Evolutionary conservation across 1,139 yeast genomes (phyloP).

Genomic region (Pichia sp.): DNA sequence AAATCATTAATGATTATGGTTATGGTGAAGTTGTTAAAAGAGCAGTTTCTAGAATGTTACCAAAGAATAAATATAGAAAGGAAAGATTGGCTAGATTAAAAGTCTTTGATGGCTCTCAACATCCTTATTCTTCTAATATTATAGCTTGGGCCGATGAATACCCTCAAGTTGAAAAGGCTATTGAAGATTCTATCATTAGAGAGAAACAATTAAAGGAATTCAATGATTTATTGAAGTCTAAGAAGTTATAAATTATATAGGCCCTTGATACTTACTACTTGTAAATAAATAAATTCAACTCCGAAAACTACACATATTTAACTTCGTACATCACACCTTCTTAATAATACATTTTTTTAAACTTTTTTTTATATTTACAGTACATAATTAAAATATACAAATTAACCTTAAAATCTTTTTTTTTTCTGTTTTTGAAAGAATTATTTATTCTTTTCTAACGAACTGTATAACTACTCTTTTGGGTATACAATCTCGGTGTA

Average conservation of each 20-base stretch:
- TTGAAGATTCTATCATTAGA: slow-evolving; percentile 34
- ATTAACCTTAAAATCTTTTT: neutral
- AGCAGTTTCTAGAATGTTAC: slow-evolving; percentile 95
- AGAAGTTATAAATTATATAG: slow-evolving; percentile 12
- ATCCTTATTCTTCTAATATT: slow-evolving; percentile 78
- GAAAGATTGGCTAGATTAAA: slow-evolving; percentile 77
- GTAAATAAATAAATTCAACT: too few relatives aligned
- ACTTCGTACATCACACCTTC: too few relatives aligned
- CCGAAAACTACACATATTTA: too few relatives aligned
- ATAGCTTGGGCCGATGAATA: slow-evolving; percentile 83
- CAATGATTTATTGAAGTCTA: slow-evolving; percentile 20
- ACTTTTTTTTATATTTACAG: slow-evolving; percentile 4
- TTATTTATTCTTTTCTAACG: slow-evolving; percentile 15
- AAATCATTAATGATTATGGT: slow-evolving; percentile 71
- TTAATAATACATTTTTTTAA: slow-evolving; percentile 1
- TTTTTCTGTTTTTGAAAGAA: neutral
- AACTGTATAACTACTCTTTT: slow-evolving; percentile 28
- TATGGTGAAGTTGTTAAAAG: slow-evolving; percentile 71
- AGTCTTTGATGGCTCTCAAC: slow-evolving; percentile 79
- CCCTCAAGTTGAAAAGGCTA: slow-evolving; percentile 41
- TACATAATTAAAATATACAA: slow-evolving; percentile 2
- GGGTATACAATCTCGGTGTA: slow-evolving; percentile 78
- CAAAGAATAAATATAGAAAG: slow-evolving; percentile 79
- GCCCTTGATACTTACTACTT: too few relatives aligned
- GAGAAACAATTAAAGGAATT: slow-evolving; percentile 28